Evolutionary conservation across 257 asterid genomes (phyloP), one percentile per base, ranked within the genome.

Genomic region (Salvia miltiorrhiza): DNA sequence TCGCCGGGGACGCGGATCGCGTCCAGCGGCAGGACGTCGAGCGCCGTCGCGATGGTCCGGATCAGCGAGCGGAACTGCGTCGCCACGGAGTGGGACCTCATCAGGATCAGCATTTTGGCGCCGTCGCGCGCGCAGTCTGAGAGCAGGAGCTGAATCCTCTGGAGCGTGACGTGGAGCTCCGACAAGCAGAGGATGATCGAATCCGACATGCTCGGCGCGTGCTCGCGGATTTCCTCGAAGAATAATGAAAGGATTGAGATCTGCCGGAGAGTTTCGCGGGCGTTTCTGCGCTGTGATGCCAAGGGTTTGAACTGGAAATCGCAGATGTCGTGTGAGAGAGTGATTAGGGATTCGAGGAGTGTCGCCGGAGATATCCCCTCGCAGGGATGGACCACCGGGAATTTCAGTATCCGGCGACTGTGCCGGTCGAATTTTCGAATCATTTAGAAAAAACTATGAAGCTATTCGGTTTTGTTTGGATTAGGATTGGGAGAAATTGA

Each of bases 351-450:
- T 8, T 79, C 73, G 67, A 87, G 44, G 4, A 90, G 93, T 33
- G 82, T 87, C 39, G 72, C 79, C 65, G 88, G 85, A 60, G 90
- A 81, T 35, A 87, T 81, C 48, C 72, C 78, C 16, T 81, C 88
- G 63, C 93, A 85, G 12, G 96, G 95, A 49, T 75, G 86, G 4
- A 87, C 90, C 54, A 89, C 93, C 79, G 95, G 93, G 35, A 80
- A 86, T 7, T 72, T 80, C 30, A 90, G 75, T 17, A 84, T 67
- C 93, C 93, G 95, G 82, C 96, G 95, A 64, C 72, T 77, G 69
- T 44, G 62, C 43, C 73, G 78, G 4, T 82, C 84, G 37, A 63
- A 61, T 26, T 63, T 73, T 10, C 76, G 78, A 20, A 81, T 79
- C 96, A 88, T 88, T 20, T 73, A 7, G 33, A 30, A 65, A 21